phyloP scores from a whole-genome alignment of 352 stramenopile genomes.

The Phytopythium litorale region DNA sequence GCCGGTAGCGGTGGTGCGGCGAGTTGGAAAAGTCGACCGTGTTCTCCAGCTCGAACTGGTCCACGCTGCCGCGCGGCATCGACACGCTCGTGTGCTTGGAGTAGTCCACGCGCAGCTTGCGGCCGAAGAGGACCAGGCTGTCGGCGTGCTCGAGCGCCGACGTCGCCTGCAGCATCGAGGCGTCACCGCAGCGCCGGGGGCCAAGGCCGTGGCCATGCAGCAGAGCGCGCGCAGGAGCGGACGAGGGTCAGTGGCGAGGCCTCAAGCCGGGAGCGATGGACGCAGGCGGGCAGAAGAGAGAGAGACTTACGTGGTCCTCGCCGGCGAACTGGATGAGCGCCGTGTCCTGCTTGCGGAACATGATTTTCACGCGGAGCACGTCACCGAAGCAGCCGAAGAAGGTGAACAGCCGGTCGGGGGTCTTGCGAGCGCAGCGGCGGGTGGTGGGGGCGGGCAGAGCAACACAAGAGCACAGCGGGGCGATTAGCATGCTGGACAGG shows the following conservation, averaged over 20 bases:
- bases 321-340: conserved; percentile 77
- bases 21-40: conserved; percentile 74
- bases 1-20: conserved; percentile 75
- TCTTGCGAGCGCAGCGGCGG: conserved; percentile 18
- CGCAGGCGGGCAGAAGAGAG: not conserved
- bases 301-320: conserved; percentile 58
- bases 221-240: not conserved
- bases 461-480: conserved; percentile 1
- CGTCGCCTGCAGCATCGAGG: conserved; percentile 33
- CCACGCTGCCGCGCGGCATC: conserved; percentile 76
- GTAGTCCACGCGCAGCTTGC: conserved; percentile 80
- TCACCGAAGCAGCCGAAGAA: conserved; percentile 85
- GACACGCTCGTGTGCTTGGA: conserved; percentile 80
- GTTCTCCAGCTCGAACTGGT: conserved; percentile 82
- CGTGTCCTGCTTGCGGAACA: conserved; percentile 84
- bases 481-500: not conserved
- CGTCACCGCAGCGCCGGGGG: not conserved
- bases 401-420: conserved; percentile 63
- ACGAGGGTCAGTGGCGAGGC: not conserved
- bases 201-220: not conserved
- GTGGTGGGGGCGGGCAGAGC: not conserved
- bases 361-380: conserved; percentile 82
- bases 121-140: conserved; percentile 66
- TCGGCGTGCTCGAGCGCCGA: conserved; percentile 77
- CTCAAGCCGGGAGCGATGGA: no score